Conservation (phyloP, 2,329 filamentous ascomycete genomes). For the Colletotrichum scovillei region DNA sequence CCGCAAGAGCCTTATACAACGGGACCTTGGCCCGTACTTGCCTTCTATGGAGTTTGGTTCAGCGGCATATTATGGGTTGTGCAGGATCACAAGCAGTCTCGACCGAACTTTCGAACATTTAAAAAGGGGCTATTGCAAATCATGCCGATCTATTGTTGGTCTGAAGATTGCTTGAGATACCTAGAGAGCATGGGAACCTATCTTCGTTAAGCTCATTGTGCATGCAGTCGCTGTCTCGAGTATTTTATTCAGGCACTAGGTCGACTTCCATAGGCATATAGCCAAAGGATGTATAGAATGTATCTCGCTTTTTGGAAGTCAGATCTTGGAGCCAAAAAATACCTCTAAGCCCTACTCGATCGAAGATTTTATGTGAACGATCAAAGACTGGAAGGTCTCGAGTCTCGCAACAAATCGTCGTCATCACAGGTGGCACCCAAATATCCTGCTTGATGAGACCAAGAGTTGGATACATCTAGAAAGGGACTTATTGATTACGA, state of each 20-base stretch:
- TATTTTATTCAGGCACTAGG: not conserved
- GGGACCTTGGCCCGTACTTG: not conserved
- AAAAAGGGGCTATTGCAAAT: not conserved
- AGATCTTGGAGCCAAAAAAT: no score
- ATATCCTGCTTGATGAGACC: not conserved
- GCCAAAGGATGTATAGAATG: not conserved
- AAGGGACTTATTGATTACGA: not conserved
- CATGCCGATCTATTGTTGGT: not conserved
- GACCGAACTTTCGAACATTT: not conserved
- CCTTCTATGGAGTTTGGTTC: not conserved
- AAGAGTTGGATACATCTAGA: not conserved
- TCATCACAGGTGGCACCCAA: not conserved
- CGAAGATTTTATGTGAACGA: not conserved
- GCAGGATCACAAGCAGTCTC: not conserved
- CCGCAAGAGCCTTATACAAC: conserved; percentile 14
- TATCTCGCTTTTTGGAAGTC: not conserved
- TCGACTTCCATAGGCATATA: not conserved
- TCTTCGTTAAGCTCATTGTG: not conserved
- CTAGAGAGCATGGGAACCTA: not conserved
- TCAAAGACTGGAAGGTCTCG: not conserved
- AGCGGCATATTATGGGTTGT: not conserved
- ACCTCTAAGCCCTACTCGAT: not conserved
- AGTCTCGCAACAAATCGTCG: not conserved
- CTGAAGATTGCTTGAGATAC: not conserved
- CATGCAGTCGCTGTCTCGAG: not conserved